Conservation (phyloP, 805 yeast genomes). For the Zygosaccharomyces rouxii region DNA sequence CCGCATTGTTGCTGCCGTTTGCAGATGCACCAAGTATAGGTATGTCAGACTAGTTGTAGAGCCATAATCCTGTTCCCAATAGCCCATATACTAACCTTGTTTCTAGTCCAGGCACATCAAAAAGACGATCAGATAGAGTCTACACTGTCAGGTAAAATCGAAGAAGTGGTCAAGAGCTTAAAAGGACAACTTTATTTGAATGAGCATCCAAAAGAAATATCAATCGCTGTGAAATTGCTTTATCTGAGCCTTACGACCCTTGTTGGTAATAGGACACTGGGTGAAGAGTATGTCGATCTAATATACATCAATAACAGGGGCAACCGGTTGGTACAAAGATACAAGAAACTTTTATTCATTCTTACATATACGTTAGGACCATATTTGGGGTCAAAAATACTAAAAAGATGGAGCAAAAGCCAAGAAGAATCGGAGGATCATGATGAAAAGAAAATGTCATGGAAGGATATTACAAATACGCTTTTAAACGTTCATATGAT, state of each 20-base stretch:
- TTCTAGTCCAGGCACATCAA: conserved; percentile 78
- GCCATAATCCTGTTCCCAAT: not conserved
- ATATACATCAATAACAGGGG: conserved; percentile 57
- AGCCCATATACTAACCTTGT: not conserved
- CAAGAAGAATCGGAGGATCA: conserved; percentile 4
- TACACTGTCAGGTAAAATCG: conserved; percentile 49
- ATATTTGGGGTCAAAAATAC: conserved; percentile 38
- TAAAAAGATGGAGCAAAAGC: conserved; percentile 14
- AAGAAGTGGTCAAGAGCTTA: conserved; percentile 49
- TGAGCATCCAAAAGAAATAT: conserved; percentile 56
- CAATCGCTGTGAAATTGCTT: conserved; percentile 51
- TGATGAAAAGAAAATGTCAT: conserved; percentile 12
- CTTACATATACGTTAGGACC: conserved; percentile 62
- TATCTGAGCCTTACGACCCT: conserved; percentile 76
- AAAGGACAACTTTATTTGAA: conserved; percentile 63
- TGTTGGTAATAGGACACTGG: conserved; percentile 73
- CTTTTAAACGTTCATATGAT: conserved; percentile 71
- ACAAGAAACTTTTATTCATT: conserved; percentile 54
- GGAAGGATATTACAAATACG: conserved; percentile 45
- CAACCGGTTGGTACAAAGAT: conserved; percentile 41
- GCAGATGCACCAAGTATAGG: conserved; percentile 88
- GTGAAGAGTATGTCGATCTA: conserved; percentile 90
- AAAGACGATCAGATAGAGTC: conserved; percentile 75
- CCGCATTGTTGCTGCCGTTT: conserved; percentile 43
- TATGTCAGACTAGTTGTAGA: conserved; percentile 33